A percentile compares a stretch with the other conserved stretches of the same genome.
phyloP scores from a whole-genome alignment of 1,284 basidiomycete species.

The Sporisorium graminicola region DNA sequence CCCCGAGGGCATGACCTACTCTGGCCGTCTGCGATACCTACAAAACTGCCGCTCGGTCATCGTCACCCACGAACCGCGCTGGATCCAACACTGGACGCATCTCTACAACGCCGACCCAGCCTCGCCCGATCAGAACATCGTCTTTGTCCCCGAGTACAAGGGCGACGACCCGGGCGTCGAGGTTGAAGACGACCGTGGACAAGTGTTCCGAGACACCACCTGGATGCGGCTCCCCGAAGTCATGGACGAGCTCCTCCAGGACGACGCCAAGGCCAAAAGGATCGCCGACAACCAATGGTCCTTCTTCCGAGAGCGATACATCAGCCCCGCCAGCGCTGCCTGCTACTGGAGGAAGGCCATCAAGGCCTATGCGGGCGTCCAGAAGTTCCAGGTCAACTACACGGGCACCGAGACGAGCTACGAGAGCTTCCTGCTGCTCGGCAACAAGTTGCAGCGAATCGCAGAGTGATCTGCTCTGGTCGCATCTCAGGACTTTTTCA shows the following conservation, averaged over 20 bases:
- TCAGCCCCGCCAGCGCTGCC: constrained; percentile 52
- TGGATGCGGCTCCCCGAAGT: constrained; percentile 62
- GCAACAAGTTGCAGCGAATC: constrained; percentile 42
- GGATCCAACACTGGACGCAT: constrained; percentile 67
- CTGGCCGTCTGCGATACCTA: constrained; percentile 60
- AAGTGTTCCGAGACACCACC: constrained; percentile 35
- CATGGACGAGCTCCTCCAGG: constrained; percentile 54
- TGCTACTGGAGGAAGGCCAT: constrained; percentile 64
- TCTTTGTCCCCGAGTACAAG: constrained; percentile 56
- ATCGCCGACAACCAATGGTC: constrained; percentile 65
- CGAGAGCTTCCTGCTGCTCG: constrained; percentile 55
- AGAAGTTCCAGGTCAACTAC: constrained; percentile 51
- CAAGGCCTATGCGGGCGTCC: constrained; percentile 40
- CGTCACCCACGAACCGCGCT: constrained; percentile 61
- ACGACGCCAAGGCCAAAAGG: constrained; percentile 54
- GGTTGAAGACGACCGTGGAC: constrained; percentile 48
- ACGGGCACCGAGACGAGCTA: constrained; percentile 62
- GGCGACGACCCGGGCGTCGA: constrained; percentile 29
- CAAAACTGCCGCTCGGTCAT: constrained; percentile 65
- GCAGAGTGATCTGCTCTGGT: constrained; percentile 1
- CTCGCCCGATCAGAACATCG: constrained; percentile 67
- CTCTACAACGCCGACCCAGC: constrained; percentile 59
- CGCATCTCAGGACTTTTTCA: too few species aligned
- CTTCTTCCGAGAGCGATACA: constrained; percentile 61
- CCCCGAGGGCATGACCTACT: constrained; percentile 66